Evolutionary conservation across 345 rosid species (phyloP), one percentile per base, ranked within the genome.

Genomic region (Syzygium aqueum): DNA sequence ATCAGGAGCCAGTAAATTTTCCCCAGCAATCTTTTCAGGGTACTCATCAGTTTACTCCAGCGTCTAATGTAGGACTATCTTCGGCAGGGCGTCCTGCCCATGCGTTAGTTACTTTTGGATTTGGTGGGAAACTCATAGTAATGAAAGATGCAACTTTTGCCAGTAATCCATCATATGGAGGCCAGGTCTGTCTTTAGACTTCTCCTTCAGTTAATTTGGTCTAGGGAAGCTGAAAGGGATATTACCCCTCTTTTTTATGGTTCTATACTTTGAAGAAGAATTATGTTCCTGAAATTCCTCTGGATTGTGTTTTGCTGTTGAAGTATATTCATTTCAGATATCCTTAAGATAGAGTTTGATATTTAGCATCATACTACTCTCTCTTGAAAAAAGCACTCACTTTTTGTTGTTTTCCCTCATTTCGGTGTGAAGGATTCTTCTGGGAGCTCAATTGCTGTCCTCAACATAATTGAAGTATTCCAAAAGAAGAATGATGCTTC

Each of bases 81-180:
- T 89, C 99, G 86, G 98, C 96, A 90, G 97, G 98, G 40, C 99
- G 99, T 89, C 99, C 99, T 89, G 93, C 98, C 51, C 98, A 96
- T 93, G 95, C 97, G 46, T 91, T 96, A 90, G 95, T 96, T 90
- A 90, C 93, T 88, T 98, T 98, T 91, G 99, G 99, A 37, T 98
- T 98, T 93, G 99, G 99, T 84, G 99, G 99, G 86, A 97, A 95
- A 89, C 94, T 97, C 86, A 86, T 96, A 87, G 92, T 97, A 46
- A 92, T 96, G 96, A 97, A 94, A 91, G 94, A 93, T 89, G 56
- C 65, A 73, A 87, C 85, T 87, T 90, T 93, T 87, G 90, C 90
- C 43, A 94, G 90, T 87, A 93, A 89, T 85, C 88, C 94, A 88
- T 89, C 93, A 54, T 93, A 93, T 91, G 95, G 93, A 86, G 91